Base-by-base conservation (phyloP, 2,329 filamentous ascomycete species). In the Scorias spongiosa region DNA sequence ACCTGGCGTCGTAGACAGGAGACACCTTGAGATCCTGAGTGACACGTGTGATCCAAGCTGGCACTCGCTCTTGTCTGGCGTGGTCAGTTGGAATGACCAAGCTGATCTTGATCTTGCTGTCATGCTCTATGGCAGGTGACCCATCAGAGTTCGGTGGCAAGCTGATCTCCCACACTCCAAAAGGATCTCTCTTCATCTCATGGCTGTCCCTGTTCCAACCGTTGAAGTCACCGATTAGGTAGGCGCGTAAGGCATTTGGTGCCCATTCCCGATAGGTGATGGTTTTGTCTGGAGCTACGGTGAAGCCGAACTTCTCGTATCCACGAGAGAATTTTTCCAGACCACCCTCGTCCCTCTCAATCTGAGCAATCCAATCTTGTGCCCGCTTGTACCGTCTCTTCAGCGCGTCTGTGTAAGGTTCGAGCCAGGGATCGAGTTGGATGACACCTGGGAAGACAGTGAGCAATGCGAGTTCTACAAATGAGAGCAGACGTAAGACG, bases 241-340 rank as follows among this genome's bases (percentile, higher is more conserved):
- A 87, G 41, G 91, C 91, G 57, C 83, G 73, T 36, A 77, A 70
- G 43, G 87, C 89, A 68, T 87, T 93, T 20, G 91, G 88, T 1
- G 91, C 91, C 91, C 91, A 98, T 73, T 98, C 91, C 54, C 86
- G 76, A 65, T 98, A 98, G 46, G 74, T 71, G 52, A 98, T 86
- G 62, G 88, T 87, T 62, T 85, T 85, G 56, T 93, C 79, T 43
- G 76, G 69, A 58, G 81, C 74, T 47, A 91, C 80, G 53, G 84
- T 86, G 64, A 98, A 77, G 44, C 91, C 91, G 58, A 84, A 94
- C 49, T 74, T 80, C 58, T 96, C 86, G 49, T 78, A 82, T 39
- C 91, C 89, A 66, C 75, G 83, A 55, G 84, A 89, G 67, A 96
- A 98, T 62, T 89, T 86, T 48, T 93, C 85, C 38, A 98, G 61